A percentile compares a stretch with the other conserved stretches of the same genome.
Conservation (phyloP, 208 protist genomes). For the Trypanosoma brucei region DNA sequence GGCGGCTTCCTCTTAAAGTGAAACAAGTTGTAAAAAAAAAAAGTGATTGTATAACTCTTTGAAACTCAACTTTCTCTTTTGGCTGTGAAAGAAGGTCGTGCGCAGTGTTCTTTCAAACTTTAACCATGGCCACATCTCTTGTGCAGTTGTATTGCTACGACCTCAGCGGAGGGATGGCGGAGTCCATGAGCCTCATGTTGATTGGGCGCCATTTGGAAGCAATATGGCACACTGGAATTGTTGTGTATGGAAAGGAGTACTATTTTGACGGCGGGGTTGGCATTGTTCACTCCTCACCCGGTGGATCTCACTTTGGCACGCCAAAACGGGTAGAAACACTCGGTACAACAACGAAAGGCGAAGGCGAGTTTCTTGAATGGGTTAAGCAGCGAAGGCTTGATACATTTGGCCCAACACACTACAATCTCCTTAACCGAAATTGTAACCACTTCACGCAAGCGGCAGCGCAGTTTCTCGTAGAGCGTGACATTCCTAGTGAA, state of each 20-base stretch:
- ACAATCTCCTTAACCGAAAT: conserved; percentile 88
- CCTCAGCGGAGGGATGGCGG: conserved; percentile 87
- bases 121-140: conserved; percentile 5
- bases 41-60: too few relatives aligned
- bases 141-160: conserved; percentile 93
- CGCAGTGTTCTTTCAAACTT: neutral
- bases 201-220: conserved; percentile 86
- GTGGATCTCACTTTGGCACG: conserved; percentile 76
- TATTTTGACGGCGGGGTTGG: conserved; percentile 90
- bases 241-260: conserved; percentile 89
- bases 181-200: conserved; percentile 57
- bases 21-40: too few relatives aligned
- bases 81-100: neutral
- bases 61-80: too few relatives aligned
- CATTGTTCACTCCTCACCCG: conserved; percentile 45
- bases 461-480: conserved; percentile 65
- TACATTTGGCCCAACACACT: conserved; percentile 74
- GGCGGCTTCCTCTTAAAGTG: too few relatives aligned
- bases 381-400: conserved; percentile 20
- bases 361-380: conserved; percentile 63
- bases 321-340: conserved; percentile 57
- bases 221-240: conserved; percentile 93
- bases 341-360: conserved; percentile 48
- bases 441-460: conserved; percentile 93
- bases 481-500: conserved; percentile 51